These are phyloP conservation scores for Pythium volutum DNA, from an alignment of 352 stramenopile genomes.

Conservation along the genomic window DNA sequence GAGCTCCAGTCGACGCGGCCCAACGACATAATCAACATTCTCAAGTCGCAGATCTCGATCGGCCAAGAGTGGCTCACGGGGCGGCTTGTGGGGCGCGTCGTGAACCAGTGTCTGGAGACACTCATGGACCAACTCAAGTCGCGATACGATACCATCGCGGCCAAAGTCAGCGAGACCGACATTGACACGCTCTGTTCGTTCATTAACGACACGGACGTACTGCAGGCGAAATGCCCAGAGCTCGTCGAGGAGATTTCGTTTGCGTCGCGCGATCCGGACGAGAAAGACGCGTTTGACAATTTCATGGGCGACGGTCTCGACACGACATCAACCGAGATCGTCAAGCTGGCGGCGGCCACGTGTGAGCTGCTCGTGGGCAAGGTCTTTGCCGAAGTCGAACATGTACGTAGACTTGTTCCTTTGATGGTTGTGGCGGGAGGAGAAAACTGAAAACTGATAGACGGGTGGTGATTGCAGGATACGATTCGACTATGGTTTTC, in stretches of 20 bases:
- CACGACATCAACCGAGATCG: conserved; percentile 75
- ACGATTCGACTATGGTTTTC: conserved; percentile 73
- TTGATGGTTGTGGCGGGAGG: no score
- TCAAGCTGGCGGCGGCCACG: conserved; percentile 59
- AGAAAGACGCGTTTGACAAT: conserved; percentile 74
- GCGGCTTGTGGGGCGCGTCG: conserved; percentile 54
- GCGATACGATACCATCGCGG: conserved; percentile 56
- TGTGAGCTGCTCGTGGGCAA: conserved; percentile 71
- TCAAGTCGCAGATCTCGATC: conserved; percentile 85
- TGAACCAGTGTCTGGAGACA: conserved; percentile 64
- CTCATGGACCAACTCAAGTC: conserved; percentile 75
- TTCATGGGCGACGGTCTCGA: conserved; percentile 77
- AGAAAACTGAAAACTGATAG: background rate
- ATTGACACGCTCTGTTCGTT: conserved; percentile 82
- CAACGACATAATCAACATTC: conserved; percentile 87
- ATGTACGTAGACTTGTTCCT: conserved; percentile 63
- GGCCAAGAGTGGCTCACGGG: conserved; percentile 79
- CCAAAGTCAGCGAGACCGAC: conserved; percentile 43
- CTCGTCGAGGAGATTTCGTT: conserved; percentile 84
- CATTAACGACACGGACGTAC: conserved; percentile 81
- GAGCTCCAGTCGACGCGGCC: conserved; percentile 73
- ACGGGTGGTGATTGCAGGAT: conserved; percentile 32
- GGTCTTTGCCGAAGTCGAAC: conserved; percentile 78
- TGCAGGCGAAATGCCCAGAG: conserved; percentile 82
- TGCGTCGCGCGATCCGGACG: conserved; percentile 59